Conservation (phyloP, 2,329 filamentous ascomycete genomes). For the Clonostachys rosea region DNA sequence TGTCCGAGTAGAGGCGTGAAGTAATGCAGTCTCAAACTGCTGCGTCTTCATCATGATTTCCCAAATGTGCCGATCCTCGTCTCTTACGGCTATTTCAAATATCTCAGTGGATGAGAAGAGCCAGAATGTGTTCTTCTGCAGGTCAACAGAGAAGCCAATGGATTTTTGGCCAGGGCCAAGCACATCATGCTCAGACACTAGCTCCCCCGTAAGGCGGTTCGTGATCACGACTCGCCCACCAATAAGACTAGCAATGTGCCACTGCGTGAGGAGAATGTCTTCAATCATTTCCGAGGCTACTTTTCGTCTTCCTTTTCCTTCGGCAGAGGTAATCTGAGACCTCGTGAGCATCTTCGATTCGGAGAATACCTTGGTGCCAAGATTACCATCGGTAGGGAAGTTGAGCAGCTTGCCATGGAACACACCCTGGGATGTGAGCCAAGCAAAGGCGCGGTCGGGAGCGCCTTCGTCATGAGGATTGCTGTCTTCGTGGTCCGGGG, state of each 20-base stretch:
- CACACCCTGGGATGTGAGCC: slow-evolving; percentile 83
- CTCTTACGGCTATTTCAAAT: slow-evolving; percentile 85
- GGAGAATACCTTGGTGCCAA: slow-evolving; percentile 71
- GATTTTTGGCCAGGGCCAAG: slow-evolving; percentile 74
- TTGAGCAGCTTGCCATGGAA: slow-evolving; percentile 78
- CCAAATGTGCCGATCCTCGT: slow-evolving; percentile 93
- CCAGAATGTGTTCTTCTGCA: slow-evolving; percentile 97
- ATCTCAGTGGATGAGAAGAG: slow-evolving; percentile 88
- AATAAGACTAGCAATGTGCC: slow-evolving; percentile 83
- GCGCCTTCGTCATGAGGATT: slow-evolving; percentile 16
- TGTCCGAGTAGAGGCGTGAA: slow-evolving; percentile 72
- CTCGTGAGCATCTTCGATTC: slow-evolving; percentile 74
- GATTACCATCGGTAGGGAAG: slow-evolving; percentile 50
- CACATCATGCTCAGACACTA: slow-evolving; percentile 81
- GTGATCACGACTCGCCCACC: slow-evolving; percentile 79
- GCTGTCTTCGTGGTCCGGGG: slow-evolving; percentile 63
- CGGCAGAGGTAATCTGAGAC: slow-evolving; percentile 64
- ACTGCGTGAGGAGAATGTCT: slow-evolving; percentile 83
- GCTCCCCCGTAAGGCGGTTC: slow-evolving; percentile 79
- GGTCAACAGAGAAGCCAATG: slow-evolving; percentile 82
- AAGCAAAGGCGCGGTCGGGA: slow-evolving; percentile 76
- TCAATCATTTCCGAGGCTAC: slow-evolving; percentile 43
- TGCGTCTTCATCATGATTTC: slow-evolving; percentile 84
- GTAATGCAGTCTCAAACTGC: slow-evolving; percentile 83
- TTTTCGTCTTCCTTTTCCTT: slow-evolving; percentile 33